A percentile compares a stretch with the other conserved stretches of the same genome.
phyloP scores from a whole-genome alignment of 2,329 filamentous ascomycete species.

The Bisporella sp. region DNA sequence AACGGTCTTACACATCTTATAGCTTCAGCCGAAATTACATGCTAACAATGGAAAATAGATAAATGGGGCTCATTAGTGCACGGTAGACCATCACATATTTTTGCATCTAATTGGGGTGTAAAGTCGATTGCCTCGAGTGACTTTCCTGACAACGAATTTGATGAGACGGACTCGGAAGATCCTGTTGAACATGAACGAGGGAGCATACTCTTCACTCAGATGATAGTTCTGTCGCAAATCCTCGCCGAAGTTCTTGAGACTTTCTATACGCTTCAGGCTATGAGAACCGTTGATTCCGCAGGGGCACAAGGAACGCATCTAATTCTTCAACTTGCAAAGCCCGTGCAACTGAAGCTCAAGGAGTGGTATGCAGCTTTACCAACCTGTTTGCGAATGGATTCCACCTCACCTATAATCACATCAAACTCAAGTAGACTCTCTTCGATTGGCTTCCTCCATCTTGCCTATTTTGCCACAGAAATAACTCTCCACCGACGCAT shows the following conservation, averaged over 20 bases:
- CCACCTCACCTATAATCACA: slow-evolving; percentile 38
- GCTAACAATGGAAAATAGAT: slow-evolving; percentile 36
- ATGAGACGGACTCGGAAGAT: slow-evolving; percentile 54
- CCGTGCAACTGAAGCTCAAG: slow-evolving; percentile 74
- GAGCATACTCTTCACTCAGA: slow-evolving; percentile 64
- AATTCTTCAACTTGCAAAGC: slow-evolving; percentile 69
- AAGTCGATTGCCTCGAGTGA: slow-evolving; percentile 56
- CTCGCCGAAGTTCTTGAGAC: slow-evolving; percentile 75
- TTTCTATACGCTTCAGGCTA: slow-evolving; percentile 75
- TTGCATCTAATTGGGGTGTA: slow-evolving; percentile 69
- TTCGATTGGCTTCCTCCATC: slow-evolving; percentile 71
- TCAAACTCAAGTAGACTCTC: slow-evolving; percentile 40
- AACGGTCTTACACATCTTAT: no score
- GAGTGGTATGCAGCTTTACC: slow-evolving; percentile 71
- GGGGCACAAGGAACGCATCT: slow-evolving; percentile 65
- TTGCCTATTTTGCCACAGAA: slow-evolving; percentile 90
- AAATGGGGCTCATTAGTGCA: slow-evolving; percentile 85
- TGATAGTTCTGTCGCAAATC: slow-evolving; percentile 68
- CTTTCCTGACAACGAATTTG: slow-evolving; percentile 66
- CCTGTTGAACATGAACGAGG: slow-evolving; percentile 58
- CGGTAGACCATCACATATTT: slow-evolving; percentile 74
- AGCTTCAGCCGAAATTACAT: no score
- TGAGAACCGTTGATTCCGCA: slow-evolving; percentile 58
- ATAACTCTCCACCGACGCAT: slow-evolving; percentile 90
- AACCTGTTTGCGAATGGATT: slow-evolving; percentile 59